phyloP scores from a whole-genome alignment of 2,329 filamentous ascomycete genomes.

The Colletotrichum cereale region DNA sequence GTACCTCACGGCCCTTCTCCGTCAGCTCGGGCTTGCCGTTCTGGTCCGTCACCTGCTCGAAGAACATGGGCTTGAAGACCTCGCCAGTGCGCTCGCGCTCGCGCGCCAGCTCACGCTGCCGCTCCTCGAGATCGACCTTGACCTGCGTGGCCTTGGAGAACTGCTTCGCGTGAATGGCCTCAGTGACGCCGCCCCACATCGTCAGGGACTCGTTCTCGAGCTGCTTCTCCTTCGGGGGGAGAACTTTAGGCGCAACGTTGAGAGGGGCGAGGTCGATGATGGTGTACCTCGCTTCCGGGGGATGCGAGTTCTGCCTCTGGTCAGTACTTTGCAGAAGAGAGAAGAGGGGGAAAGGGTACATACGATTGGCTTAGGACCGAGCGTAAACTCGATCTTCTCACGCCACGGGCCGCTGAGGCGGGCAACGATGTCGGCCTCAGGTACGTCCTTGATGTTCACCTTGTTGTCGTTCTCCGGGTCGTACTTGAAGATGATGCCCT shows the following conservation, averaged over 20 bases:
- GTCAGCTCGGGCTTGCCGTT: conserved; percentile 68
- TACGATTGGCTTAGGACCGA: conserved; percentile 73
- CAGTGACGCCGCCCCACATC: conserved; percentile 89
- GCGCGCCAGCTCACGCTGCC: conserved; percentile 85
- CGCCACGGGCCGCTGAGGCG: conserved; percentile 90
- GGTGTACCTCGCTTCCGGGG: conserved; percentile 73
- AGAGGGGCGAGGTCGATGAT: conserved; percentile 92
- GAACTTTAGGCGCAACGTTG: conserved; percentile 79
- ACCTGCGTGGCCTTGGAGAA: conserved; percentile 85
- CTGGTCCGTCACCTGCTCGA: conserved; percentile 71
- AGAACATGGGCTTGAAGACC: conserved; percentile 90
- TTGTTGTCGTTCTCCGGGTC: conserved; percentile 88
- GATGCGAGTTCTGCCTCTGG: conserved; percentile 56
- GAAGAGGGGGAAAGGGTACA: conserved; percentile 48
- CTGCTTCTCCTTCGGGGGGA: conserved; percentile 83
- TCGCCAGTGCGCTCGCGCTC: conserved; percentile 78
- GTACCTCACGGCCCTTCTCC: conserved; percentile 63
- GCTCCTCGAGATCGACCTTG: conserved; percentile 93
- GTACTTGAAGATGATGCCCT: conserved; percentile 91
- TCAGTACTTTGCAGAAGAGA: conserved; percentile 33
- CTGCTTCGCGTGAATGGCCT: conserved; percentile 86
- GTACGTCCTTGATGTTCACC: conserved; percentile 84
- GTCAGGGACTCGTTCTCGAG: conserved; percentile 89
- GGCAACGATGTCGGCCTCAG: conserved; percentile 85
- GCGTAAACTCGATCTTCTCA: conserved; percentile 72